Evolutionary conservation across 2,329 filamentous ascomycete genomes (phyloP), one percentile per base, ranked within the genome.

Genomic region (Microdochium bolleyi): DNA sequence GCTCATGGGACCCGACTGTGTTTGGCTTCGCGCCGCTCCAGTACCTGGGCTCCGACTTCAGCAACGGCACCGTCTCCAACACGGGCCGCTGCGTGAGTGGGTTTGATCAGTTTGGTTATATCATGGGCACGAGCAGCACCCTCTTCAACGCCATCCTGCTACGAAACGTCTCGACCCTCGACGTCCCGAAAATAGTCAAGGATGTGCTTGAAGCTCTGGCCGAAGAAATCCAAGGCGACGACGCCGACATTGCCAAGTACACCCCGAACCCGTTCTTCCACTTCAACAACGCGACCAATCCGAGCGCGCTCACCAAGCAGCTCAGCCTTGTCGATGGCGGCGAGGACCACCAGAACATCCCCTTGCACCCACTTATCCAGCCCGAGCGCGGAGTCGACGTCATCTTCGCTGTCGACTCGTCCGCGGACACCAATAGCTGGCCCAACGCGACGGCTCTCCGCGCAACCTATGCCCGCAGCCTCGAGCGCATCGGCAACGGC

Each of bases 121-220:
- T 95, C 24, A 90, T 95, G 82, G 91, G 91, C 50, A 95, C 91
- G 0, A 90, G 86, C 22, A 89, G 85, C 1, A 87, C 88, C 0
- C 76, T 96, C 2, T 96, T 96, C 77, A 96, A 95, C 71, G 75
- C 84, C 61, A 80, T 88, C 61, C 70, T 95, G 19, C 74, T 91
- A 2, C 70, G 82, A 11, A 73, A 92, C 52, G 79, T 89, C 57
- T 67, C 65, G 34, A 61, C 65, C 5, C 62, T 67, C 10, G 68
- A 71, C 24, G 64, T 78, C 1, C 76, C 76, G 2, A 64, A 72
- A 1, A 68, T 77, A 32, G 68, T 89, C 37, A 73, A 77, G 50
- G 61, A 72, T 4, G 75, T 78, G 21, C 72, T 92, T 2, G 54
- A 64, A 0, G 60, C 67, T 2, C 58, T 95, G 24, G 48, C 48